A percentile compares a stretch with the other conserved stretches of the same genome.
phyloP scores from a whole-genome alignment of 1,284 basidiomycete genomes.

The Ceratobasidium sp. region DNA sequence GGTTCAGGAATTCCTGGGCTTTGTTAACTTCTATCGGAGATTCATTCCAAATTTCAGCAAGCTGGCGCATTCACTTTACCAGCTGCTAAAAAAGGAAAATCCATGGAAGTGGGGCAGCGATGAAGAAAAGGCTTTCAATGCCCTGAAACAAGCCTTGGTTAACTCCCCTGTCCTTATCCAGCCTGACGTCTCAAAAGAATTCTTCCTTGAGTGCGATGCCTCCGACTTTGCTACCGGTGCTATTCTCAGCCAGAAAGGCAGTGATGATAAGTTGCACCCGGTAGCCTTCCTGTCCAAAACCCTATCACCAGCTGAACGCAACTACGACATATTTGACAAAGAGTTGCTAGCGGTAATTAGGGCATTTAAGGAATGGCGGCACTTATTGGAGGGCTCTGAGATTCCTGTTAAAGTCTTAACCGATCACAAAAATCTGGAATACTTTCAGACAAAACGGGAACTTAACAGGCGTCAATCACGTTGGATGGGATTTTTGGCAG shows the following conservation, averaged over 20 bases:
- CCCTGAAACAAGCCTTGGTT: slow-evolving; percentile 44
- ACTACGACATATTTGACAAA: slow-evolving; percentile 29
- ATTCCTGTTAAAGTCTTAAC: background rate
- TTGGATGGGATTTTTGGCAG: background rate
- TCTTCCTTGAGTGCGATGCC: slow-evolving; percentile 10
- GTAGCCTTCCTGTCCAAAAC: slow-evolving; percentile 23
- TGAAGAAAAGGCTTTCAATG: slow-evolving; percentile 48
- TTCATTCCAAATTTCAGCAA: slow-evolving; percentile 51
- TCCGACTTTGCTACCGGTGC: slow-evolving; percentile 40
- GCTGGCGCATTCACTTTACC: slow-evolving; percentile 48
- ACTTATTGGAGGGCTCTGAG: background rate
- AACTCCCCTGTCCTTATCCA: background rate
- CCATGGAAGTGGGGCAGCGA: slow-evolving; percentile 40
- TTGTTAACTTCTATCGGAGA: slow-evolving; percentile 52
- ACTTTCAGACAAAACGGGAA: background rate
- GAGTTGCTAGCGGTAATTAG: slow-evolving; percentile 24
- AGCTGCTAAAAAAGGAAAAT: slow-evolving; percentile 46
- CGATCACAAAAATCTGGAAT: slow-evolving; percentile 22
- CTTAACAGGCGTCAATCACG: background rate
- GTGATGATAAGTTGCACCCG: slow-evolving; percentile 14
- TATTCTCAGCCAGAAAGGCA: slow-evolving; percentile 43
- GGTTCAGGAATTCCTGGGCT: slow-evolving; percentile 51
- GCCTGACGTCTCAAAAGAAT: background rate
- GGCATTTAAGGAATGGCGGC: slow-evolving; percentile 6
- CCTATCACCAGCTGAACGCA: slow-evolving; percentile 43